phyloP scores from a whole-genome alignment of 306 rosid species.

The Potentilla sterilis region DNA sequence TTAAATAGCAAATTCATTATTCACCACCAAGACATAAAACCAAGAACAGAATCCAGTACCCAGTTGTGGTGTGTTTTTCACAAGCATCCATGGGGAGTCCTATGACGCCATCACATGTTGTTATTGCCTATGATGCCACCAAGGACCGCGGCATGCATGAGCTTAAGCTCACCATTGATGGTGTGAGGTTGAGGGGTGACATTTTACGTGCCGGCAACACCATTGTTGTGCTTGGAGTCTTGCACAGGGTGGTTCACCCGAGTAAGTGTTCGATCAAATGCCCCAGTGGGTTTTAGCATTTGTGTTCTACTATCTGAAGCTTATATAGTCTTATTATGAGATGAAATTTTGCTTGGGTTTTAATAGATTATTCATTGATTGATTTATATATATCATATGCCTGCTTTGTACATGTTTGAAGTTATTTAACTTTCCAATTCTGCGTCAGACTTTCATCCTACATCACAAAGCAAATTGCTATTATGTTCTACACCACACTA shows the following conservation, averaged over 20 bases:
- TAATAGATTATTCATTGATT: background rate
- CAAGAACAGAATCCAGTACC: slow-evolving; percentile 11
- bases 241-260: slow-evolving; percentile 55
- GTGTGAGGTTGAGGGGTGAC: slow-evolving; percentile 29
- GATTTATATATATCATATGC: background rate
- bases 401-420: too few relatives aligned
- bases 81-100: slow-evolving; percentile 34
- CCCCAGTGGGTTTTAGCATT: background rate
- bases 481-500: background rate
- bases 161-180: slow-evolving; percentile 36
- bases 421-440: background rate
- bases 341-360: background rate
- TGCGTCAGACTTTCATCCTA: background rate
- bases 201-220: slow-evolving; percentile 47
- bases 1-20: slow-evolving; percentile 2
- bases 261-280: slow-evolving; percentile 34
- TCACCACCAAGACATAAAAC: background rate
- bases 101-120: slow-evolving; percentile 34
- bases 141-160: slow-evolving; percentile 44
- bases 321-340: too few relatives aligned
- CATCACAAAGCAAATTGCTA: background rate
- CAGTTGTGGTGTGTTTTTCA: background rate
- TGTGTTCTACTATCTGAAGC: too few relatives aligned
- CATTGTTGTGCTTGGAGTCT: slow-evolving; percentile 56
- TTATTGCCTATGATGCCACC: slow-evolving; percentile 67